Percentiles rank a stretch among this genome's conserved stretches.
Conservation (phyloP, 495 filamentous ascomycete species). For the Daldinia vernicosa region DNA sequence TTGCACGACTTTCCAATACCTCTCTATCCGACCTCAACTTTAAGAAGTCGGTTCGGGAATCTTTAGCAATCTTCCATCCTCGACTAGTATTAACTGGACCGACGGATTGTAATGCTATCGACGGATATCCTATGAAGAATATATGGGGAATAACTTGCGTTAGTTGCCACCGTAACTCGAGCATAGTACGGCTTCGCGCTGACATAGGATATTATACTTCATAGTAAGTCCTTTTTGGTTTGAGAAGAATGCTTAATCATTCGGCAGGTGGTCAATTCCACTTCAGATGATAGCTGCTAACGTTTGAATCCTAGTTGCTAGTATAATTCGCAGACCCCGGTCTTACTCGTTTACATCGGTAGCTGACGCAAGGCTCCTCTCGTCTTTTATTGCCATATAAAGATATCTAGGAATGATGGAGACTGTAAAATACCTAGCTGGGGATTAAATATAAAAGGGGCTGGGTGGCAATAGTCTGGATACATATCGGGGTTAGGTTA, state of each 20-base stretch:
- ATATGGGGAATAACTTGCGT: background rate
- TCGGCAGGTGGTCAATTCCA: too few relatives aligned
- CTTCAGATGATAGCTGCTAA: background rate
- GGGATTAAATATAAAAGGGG: background rate
- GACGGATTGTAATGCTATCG: too few relatives aligned
- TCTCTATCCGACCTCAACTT: background rate
- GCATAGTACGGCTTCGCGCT: background rate
- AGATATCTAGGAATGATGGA: background rate
- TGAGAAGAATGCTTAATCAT: too few relatives aligned
- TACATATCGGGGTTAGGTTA: background rate
- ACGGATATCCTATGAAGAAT: too few relatives aligned
- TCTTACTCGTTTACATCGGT: background rate
- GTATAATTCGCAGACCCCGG: background rate
- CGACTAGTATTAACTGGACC: background rate
- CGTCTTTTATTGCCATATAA: too few relatives aligned
- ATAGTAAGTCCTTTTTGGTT: too few relatives aligned
- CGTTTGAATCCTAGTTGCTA: background rate
- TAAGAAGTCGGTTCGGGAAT: background rate
- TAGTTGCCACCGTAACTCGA: background rate
- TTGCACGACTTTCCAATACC: constrained; percentile 7
- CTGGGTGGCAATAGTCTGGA: background rate
- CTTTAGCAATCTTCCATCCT: background rate
- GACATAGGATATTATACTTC: background rate
- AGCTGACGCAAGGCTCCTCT: too few relatives aligned
- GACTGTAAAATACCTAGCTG: background rate